Evolutionary conservation across 2,329 filamentous ascomycete species (phyloP).

Genomic region (Botryotinia calthae): DNA sequence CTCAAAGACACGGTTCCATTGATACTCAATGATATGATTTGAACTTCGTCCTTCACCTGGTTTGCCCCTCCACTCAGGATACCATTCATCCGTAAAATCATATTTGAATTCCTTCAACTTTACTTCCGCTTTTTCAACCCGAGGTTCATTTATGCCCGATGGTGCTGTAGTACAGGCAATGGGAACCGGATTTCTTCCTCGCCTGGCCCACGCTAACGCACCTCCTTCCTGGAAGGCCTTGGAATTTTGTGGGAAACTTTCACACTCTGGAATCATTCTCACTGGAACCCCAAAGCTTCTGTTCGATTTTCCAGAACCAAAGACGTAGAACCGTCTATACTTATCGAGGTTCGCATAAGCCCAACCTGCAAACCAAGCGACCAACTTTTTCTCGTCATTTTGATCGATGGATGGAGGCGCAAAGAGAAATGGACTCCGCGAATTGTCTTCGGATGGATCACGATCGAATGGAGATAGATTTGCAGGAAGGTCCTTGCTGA

Average conservation of each 20-base stretch:
- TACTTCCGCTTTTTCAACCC: background rate
- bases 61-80: background rate
- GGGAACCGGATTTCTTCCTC: background rate
- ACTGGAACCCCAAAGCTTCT: background rate
- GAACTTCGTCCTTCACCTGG: background rate
- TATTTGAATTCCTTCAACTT: background rate
- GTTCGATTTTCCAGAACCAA: slow-evolving; percentile 42
- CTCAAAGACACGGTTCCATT: background rate
- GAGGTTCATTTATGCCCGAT: background rate
- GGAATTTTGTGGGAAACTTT: background rate
- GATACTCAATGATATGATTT: background rate
- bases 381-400: slow-evolving; percentile 60
- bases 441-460: slow-evolving; percentile 22
- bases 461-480: slow-evolving; percentile 20
- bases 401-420: slow-evolving; percentile 50
- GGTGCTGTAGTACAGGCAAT: background rate
- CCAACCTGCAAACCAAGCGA: slow-evolving; percentile 64
- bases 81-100: background rate
- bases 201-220: background rate
- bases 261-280: background rate
- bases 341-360: slow-evolving; percentile 48
- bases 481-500: slow-evolving; percentile 20
- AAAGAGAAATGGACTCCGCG: slow-evolving; percentile 45
- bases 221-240: background rate
- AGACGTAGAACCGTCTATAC: slow-evolving; percentile 54